Conservation (phyloP, 2,329 filamentous ascomycete species). For the Aschersonia sp. region DNA sequence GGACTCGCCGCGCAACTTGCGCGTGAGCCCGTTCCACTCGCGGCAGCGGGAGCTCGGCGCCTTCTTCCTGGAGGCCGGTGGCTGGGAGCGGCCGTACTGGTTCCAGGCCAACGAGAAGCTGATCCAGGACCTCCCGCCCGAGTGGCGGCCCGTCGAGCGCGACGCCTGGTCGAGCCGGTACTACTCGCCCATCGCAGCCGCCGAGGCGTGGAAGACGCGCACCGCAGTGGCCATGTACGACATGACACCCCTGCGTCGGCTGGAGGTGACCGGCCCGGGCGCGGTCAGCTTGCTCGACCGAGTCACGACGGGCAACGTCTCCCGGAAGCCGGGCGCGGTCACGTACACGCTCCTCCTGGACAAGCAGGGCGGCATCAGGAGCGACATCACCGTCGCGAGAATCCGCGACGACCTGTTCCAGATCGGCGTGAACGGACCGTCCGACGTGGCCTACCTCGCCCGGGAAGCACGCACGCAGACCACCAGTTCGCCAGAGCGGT, state of each 20-base stretch:
- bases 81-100: constrained; percentile 51
- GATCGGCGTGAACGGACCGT: constrained; percentile 38
- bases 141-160: constrained; percentile 39
- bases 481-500: constrained; percentile 21
- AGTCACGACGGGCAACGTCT: constrained; percentile 34
- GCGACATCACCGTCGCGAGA: constrained; percentile 41
- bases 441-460: constrained; percentile 37
- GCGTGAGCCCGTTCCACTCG: constrained; percentile 41
- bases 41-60: constrained; percentile 40
- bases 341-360: constrained; percentile 44
- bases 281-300: constrained; percentile 38
- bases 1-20: constrained; percentile 40
- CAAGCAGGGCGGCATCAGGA: constrained; percentile 33
- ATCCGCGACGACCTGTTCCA: constrained; percentile 35
- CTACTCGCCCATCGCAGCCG: constrained; percentile 43
- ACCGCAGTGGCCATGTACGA: constrained; percentile 48
- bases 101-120: constrained; percentile 40
- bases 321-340: constrained; percentile 30
- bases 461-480: constrained; percentile 35
- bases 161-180: constrained; percentile 43
- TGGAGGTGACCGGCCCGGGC: constrained; percentile 43
- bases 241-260: constrained; percentile 42
- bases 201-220: constrained; percentile 50
- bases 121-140: constrained; percentile 31
- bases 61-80: constrained; percentile 42